A percentile compares a stretch with the other conserved stretches of the same genome.
Conservation (phyloP, 2,329 filamentous ascomycete genomes). For the Sclerotinia borealis region DNA sequence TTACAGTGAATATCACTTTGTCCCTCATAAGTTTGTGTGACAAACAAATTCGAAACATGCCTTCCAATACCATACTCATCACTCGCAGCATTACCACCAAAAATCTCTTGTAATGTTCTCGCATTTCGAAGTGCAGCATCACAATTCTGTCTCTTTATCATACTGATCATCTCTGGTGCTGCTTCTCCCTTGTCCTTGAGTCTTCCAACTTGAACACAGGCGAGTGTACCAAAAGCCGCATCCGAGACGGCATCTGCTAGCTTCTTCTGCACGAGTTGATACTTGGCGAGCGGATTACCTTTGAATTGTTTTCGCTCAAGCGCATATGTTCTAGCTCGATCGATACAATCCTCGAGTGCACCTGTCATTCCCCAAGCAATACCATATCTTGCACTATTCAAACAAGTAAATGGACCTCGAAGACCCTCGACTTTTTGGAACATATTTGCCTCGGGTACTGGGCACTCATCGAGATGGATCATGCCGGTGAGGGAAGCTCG, state of each 20-base stretch:
- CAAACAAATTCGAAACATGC: conserved; percentile 93
- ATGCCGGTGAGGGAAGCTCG: conserved; percentile 93
- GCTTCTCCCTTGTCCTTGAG: conserved; percentile 87
- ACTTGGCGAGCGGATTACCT: conserved; percentile 87
- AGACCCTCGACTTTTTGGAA: conserved; percentile 86
- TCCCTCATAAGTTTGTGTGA: conserved; percentile 96
- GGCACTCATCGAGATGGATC: conserved; percentile 91
- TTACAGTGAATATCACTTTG: conserved; percentile 85
- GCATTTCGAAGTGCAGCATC: conserved; percentile 79
- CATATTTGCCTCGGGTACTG: conserved; percentile 88
- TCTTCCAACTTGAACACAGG: conserved; percentile 82
- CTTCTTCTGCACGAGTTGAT: conserved; percentile 98
- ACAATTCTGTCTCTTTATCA: conserved; percentile 98
- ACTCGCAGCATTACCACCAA: conserved; percentile 96
- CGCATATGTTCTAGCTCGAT: conserved; percentile 76
- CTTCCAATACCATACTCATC: conserved; percentile 95
- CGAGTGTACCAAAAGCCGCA: conserved; percentile 83
- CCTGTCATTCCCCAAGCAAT: conserved; percentile 94
- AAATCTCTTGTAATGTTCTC: conserved; percentile 82
- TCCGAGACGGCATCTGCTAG: conserved; percentile 88
- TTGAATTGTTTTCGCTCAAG: conserved; percentile 95
- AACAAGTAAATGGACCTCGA: conserved; percentile 81
- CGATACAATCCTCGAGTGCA: conserved; percentile 86
- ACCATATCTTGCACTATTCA: conserved; percentile 89
- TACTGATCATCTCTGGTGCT: conserved; percentile 89